Base-by-base conservation (phyloP, 805 yeast genomes). In the Saccharomycodes ludwigii region DNA sequence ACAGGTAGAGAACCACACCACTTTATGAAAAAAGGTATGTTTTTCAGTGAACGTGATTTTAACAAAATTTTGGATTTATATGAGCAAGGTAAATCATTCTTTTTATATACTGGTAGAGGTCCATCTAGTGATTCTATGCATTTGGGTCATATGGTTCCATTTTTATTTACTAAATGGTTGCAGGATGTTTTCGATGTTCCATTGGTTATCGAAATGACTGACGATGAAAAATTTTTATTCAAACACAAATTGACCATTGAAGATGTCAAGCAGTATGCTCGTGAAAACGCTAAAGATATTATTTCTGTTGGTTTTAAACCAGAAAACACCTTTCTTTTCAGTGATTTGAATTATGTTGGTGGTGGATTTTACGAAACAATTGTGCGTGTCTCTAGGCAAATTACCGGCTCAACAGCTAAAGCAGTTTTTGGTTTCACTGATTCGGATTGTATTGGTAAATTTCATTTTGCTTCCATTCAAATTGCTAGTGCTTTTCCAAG, bases 151-250 rank as follows among this genome's bases (percentile, higher is more conserved):
- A 76, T 88, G 85, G 71, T 86, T 38, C 98, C 98, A 12, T 91
- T 91, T 52, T 58, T 80, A 20, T 91, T 91, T 65, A 91, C 98
- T 35, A 85, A 86, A 58, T 91, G 97, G 97, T 68, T 91, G 47
- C 98, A 91, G 58, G 96, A 88, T 28, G 97, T 88, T 2, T 91
- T 91, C 54, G 97, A 91, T 53, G 95, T 73, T 37, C 97, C 98
- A 14, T 66, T 91, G 40, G 93, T 91, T 23, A 75, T 91, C 44
- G 96, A 91, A 58, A 61, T 84, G 59, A 86, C 96, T 3, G 98
- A 91, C 55, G 98, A 91, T 56, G 98, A 91, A 58, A 91, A 91
- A 63, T 91, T 91, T 56, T 59, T 91, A 47, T 91, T 91, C 69
- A 91, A 91, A 61, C 95, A 69, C 43, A 78, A 82, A 50, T 69